phyloP scores from a whole-genome alignment of 805 yeast species.

The Sporopachydermia quercuum region DNA sequence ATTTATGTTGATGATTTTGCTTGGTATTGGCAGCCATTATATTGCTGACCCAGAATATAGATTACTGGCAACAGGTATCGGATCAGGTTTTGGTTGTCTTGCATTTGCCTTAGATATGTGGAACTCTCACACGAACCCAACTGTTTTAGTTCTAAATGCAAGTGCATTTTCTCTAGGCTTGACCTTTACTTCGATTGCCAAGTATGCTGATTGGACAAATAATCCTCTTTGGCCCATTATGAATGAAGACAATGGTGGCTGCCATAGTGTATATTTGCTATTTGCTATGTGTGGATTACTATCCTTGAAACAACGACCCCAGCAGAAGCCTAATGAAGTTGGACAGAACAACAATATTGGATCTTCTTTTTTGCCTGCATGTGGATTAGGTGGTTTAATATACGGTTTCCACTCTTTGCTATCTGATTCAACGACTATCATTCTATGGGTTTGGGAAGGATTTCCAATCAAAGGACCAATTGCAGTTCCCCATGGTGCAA shows the following conservation, averaged over 20 bases:
- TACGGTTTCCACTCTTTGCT: conserved; percentile 62
- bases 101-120: conserved; percentile 29
- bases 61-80: conserved; percentile 49
- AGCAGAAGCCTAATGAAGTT: conserved; percentile 3
- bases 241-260: conserved; percentile 77
- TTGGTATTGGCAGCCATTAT: conserved; percentile 66
- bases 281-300: conserved; percentile 50
- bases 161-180: conserved; percentile 59
- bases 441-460: conserved; percentile 96
- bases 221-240: conserved; percentile 96
- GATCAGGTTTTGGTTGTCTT: conserved; percentile 46
- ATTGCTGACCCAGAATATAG: conserved; percentile 56
- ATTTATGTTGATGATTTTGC: conserved; percentile 37
- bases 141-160: conserved; percentile 26
- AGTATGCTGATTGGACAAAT: conserved; percentile 65
- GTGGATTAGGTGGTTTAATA: conserved; percentile 65
- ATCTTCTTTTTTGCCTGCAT: conserved; percentile 33
- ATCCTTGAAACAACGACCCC: conserved; percentile 32
- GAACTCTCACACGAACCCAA: conserved; percentile 19
- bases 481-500: conserved; percentile 71
- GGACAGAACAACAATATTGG: conserved; percentile 16
- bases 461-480: conserved; percentile 77
- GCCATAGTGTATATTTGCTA: conserved; percentile 52
- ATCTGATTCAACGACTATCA: conserved; percentile 73
- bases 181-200: conserved; percentile 55